Conservation (phyloP, 108 stramenopile genomes). For the Skeletonema tropicum region DNA sequence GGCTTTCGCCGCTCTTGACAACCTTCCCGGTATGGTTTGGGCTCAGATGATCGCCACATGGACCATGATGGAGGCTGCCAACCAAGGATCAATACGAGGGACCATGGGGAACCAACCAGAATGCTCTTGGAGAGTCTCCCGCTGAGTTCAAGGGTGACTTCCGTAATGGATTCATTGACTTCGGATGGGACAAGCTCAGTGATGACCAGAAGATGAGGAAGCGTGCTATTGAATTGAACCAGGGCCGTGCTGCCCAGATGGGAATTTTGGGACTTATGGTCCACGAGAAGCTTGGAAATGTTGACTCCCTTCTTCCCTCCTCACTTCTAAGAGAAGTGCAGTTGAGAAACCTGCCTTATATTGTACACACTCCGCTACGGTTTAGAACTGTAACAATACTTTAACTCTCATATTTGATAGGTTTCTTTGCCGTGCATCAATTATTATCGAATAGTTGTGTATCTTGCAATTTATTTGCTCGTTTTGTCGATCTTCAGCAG, state of each 20-base stretch:
- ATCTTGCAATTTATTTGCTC: too few relatives aligned
- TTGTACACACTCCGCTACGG: background rate
- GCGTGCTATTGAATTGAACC: constrained; percentile 92
- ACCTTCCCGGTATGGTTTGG: constrained; percentile 61
- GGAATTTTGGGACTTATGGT: constrained; percentile 91
- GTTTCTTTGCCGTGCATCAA: background rate
- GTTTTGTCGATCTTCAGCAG: too few relatives aligned
- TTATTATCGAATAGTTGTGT: too few relatives aligned
- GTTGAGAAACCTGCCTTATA: background rate
- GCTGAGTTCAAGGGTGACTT: constrained; percentile 81
- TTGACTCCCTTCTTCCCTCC: constrained; percentile 29
- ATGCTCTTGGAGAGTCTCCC: constrained; percentile 20
- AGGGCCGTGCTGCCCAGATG: constrained; percentile 90
- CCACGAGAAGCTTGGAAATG: constrained; percentile 75
- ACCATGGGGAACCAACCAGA: constrained; percentile 34
- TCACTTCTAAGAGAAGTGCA: constrained; percentile 14
- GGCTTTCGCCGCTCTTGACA: constrained; percentile 66
- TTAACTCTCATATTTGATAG: constrained; percentile 8
- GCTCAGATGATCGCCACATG: constrained; percentile 59
- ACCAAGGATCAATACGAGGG: constrained; percentile 17
- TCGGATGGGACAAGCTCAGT: constrained; percentile 73
- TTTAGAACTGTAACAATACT: constrained; percentile 5
- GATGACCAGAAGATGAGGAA: constrained; percentile 71
- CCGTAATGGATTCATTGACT: constrained; percentile 81
- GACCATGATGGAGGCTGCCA: constrained; percentile 57